Conservation (phyloP, 371 early-diverging fungal species). For the Syncephalastrum sp. region DNA sequence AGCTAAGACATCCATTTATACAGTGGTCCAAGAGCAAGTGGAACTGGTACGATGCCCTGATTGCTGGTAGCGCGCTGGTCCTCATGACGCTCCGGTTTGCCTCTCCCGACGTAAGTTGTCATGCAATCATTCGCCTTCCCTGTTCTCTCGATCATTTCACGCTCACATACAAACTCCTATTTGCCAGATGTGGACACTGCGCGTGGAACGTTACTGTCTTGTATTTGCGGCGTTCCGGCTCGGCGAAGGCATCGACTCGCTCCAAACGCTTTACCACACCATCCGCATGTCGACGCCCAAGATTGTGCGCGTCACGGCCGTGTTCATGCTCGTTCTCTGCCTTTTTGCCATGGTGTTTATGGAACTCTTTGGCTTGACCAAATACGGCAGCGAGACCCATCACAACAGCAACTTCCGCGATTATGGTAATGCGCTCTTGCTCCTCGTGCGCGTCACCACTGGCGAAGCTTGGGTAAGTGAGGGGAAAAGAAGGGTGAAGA, state of each 20-base stretch:
- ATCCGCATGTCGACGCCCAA: slow-evolving; percentile 49
- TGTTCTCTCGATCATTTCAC: neutral
- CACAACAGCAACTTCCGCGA: slow-evolving; percentile 50
- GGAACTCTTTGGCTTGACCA: slow-evolving; percentile 61
- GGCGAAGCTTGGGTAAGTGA: slow-evolving; percentile 58
- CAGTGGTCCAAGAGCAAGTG: slow-evolving; percentile 59
- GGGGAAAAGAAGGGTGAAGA: neutral
- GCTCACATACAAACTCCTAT: neutral
- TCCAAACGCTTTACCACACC: slow-evolving; percentile 57
- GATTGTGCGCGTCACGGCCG: slow-evolving; percentile 58
- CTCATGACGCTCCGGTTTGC: slow-evolving; percentile 50
- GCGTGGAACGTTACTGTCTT: slow-evolving; percentile 52
- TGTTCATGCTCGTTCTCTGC: slow-evolving; percentile 57
- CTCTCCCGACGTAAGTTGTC: slow-evolving; percentile 34
- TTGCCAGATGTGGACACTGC: slow-evolving; percentile 37
- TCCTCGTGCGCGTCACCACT: slow-evolving; percentile 55
- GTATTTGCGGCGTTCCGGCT: slow-evolving; percentile 58
- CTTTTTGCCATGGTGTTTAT: slow-evolving; percentile 62
- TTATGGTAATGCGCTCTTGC: slow-evolving; percentile 56
- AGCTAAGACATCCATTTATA: neutral
- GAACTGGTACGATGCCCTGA: slow-evolving; percentile 53
- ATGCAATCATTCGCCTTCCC: too few species aligned
- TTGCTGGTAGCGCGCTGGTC: slow-evolving; percentile 44
- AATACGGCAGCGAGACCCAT: slow-evolving; percentile 46
- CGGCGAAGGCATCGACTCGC: slow-evolving; percentile 55